Evolutionary conservation across 179 eudicot species (phyloP), one percentile per base, ranked within the genome.

Genomic region (Beta macrorhiza): DNA sequence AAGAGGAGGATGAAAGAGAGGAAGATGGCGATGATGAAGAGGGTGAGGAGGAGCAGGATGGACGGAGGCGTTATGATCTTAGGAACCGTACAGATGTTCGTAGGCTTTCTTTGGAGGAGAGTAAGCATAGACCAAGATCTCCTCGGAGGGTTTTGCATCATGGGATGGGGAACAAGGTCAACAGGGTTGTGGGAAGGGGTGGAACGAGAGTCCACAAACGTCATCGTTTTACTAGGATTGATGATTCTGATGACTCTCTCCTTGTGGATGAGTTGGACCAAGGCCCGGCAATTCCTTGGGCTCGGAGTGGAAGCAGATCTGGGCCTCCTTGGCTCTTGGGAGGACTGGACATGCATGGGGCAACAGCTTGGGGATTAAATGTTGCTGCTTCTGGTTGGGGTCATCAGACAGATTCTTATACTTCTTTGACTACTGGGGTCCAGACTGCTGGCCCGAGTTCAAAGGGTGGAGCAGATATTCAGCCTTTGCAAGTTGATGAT

Each of bases 401-500:
- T 81, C 93, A 94, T 85, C 99, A 92, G 85, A 84, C 87, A 83
- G 99, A 97, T 86, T 83, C 92, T 44, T 79, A 87, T 85, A 80
- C 92, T 82, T 88, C 90, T 83, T 75, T 91, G 78, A 83, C 93
- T 62, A 76, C 97, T 83, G 97, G 99, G 17, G 84, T 90, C 76
- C 99, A 97, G 89, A 97, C 98, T 83, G 99, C 99, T 62, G 99
- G 99, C 52, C 99, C 99, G 59, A 97, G 98, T 81, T 97, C 98
- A 79, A 97, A 94, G 86, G 98, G 99, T 64, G 99, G 99, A 67
- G 99, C 99, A 72, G 99, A 97, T 80, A 97, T 97, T 85, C 98
- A 97, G 77, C 98, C 99, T 70, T 85, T 97, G 74, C 99, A 94
- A 87, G 86, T 97, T 67, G 99, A 94, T 85, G 98, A 97, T 71